These are phyloP conservation scores for Rhynchospora tenuis DNA, from an alignment of 176 grass and related monocot genomes.

Conservation along the genomic window DNA sequence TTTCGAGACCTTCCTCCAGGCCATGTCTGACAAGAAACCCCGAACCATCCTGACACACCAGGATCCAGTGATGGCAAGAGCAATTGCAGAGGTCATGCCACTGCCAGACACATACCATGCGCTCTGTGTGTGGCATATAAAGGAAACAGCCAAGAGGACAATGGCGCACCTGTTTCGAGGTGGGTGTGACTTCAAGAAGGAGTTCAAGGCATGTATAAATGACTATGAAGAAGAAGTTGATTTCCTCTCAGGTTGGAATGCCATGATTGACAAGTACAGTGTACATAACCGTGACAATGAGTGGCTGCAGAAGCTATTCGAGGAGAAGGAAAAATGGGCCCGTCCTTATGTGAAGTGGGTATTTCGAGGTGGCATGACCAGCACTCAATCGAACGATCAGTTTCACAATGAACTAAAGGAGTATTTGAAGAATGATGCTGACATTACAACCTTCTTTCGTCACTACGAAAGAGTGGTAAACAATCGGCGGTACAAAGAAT, in stretches of 20 bases:
- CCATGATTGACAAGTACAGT: conserved; percentile 55
- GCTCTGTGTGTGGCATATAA: conserved; percentile 41
- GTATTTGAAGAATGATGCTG: conserved; percentile 39
- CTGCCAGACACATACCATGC: conserved; percentile 33
- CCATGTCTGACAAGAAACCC: conserved; percentile 49
- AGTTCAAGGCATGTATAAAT: conserved; percentile 58
- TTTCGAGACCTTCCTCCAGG: conserved; percentile 47
- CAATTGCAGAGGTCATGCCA: conserved; percentile 42
- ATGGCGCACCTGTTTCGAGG: conserved; percentile 35
- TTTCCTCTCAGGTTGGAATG: conserved; percentile 41
- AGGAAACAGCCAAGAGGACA: conserved; percentile 35
- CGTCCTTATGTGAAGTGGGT: conserved; percentile 43
- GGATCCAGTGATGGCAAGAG: conserved; percentile 34
- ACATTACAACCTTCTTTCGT: conserved; percentile 35
- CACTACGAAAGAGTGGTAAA: conserved; percentile 38
- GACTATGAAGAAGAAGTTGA: conserved; percentile 50
- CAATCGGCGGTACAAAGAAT: conserved; percentile 39
- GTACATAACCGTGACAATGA: conserved; percentile 24
- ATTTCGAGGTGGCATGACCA: conserved; percentile 62
- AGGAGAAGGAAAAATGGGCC: conserved; percentile 66
- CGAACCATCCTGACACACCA: conserved; percentile 44
- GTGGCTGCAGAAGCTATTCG: conserved; percentile 53
- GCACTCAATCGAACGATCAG: conserved; percentile 35
- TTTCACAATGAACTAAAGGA: conserved; percentile 28
- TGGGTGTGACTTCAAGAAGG: conserved; percentile 46